Evolutionary conservation across 345 rosid genomes (phyloP).

Genomic region (Lenwebbia sp.): DNA sequence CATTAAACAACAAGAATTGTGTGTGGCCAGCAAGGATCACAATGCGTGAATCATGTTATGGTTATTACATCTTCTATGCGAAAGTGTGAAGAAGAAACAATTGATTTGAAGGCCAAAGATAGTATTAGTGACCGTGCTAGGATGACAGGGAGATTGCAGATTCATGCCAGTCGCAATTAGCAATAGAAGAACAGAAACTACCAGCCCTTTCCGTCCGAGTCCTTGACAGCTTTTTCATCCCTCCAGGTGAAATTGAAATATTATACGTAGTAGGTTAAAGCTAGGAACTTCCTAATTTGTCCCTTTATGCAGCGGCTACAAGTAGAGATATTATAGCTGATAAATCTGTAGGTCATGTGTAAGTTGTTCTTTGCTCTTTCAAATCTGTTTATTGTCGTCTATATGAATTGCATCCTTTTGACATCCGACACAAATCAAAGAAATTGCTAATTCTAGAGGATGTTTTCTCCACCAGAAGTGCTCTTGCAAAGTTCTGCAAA

Average conservation of each 20-base stretch:
- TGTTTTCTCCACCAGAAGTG: not conserved
- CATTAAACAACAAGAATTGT: not conserved
- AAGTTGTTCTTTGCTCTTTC: not conserved
- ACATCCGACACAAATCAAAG: not conserved
- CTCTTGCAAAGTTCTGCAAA: not conserved
- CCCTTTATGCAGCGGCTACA: not conserved
- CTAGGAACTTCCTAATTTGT: not conserved
- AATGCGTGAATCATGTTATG: not conserved
- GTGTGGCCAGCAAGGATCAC: not conserved
- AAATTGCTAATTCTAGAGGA: not conserved
- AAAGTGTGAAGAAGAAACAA: not conserved
- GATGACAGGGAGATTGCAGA: not conserved
- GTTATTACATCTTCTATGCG: not conserved
- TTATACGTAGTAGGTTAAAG: not conserved
- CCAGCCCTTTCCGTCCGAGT: not conserved
- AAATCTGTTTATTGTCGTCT: not conserved
- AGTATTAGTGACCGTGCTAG: not conserved
- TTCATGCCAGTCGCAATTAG: not conserved
- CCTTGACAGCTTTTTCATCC: not conserved
- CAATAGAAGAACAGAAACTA: not conserved
- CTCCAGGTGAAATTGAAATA: not conserved
- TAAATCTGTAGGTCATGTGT: not conserved
- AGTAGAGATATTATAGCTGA: not conserved
- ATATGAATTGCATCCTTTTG: not conserved
- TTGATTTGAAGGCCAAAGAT: not conserved